These are phyloP conservation scores for Malassezia pachydermatis DNA, from an alignment of 1,284 basidiomycete genomes.

Conservation along the genomic window DNA sequence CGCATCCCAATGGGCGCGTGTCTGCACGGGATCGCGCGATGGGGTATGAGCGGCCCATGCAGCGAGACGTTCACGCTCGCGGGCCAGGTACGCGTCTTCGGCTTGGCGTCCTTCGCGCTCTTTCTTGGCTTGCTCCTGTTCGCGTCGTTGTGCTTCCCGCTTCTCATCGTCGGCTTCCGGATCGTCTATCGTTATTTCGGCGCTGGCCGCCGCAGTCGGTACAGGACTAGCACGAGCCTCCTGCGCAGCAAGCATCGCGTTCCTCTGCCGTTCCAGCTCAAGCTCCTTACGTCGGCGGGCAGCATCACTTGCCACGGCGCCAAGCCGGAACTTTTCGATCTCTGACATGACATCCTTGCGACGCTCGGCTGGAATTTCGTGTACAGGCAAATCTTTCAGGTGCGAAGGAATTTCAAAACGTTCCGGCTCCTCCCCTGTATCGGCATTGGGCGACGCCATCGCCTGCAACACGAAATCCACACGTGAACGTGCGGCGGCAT, in stretches of 20 bases:
- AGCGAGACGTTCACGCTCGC: constrained; percentile 27
- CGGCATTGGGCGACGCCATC: constrained; percentile 54
- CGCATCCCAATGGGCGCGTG: constrained; percentile 21
- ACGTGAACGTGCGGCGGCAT: constrained; percentile 54
- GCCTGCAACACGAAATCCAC: constrained; percentile 44
- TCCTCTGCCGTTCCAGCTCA: constrained; percentile 36
- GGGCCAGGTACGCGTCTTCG: constrained; percentile 18
- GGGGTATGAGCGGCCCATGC: constrained; percentile 25
- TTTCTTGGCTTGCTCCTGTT: neutral
- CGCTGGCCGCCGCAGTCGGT: neutral
- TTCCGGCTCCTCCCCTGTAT: constrained; percentile 52
- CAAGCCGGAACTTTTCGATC: constrained; percentile 64
- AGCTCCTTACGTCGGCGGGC: constrained; percentile 32
- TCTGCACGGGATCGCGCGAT: neutral
- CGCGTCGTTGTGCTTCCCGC: constrained; percentile 16
- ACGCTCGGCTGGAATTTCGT: constrained; percentile 88
- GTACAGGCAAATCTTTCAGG: constrained; percentile 84
- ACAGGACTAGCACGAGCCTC: neutral
- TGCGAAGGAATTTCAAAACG: constrained; percentile 73
- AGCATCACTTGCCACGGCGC: constrained; percentile 39
- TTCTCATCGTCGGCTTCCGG: constrained; percentile 22
- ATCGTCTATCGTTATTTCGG: constrained; percentile 9
- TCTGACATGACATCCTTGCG: constrained; percentile 84
- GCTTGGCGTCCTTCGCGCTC: constrained; percentile 8
- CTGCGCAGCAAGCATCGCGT: constrained; percentile 18